These are phyloP conservation scores for Aspergillus luchuensis DNA, from an alignment of 2,329 filamentous ascomycete genomes.

Conservation along the genomic window DNA sequence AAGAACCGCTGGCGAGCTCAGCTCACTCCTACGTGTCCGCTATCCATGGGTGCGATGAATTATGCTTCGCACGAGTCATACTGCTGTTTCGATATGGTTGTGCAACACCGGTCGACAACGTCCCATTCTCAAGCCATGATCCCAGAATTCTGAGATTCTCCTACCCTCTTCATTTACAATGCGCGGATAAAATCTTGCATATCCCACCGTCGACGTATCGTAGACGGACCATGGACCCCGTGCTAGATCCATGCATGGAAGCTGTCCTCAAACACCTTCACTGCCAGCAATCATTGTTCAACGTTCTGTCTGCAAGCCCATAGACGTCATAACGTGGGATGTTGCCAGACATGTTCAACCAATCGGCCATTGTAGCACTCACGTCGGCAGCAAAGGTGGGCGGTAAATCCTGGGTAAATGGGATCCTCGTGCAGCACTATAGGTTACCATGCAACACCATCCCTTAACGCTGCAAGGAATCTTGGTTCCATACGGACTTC, in stretches of 20 bases:
- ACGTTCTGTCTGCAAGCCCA: not conserved
- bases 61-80: too few species aligned
- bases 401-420: constrained; percentile 11
- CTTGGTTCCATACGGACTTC: not conserved
- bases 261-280: not conserved
- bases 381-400: constrained; percentile 6
- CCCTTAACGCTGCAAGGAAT: not conserved
- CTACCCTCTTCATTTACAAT: not conserved
- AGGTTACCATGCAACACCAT: not conserved
- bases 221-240: not conserved
- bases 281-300: not conserved
- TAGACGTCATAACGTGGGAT: constrained; percentile 21
- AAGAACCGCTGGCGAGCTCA: too few species aligned
- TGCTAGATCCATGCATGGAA: not conserved
- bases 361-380: constrained; percentile 4
- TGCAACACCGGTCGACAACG: too few species aligned
- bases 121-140: not conserved
- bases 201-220: not conserved
- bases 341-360: not conserved
- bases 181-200: not conserved
- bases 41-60: not conserved
- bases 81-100: too few species aligned
- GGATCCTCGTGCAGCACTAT: constrained; percentile 8
- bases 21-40: not conserved
- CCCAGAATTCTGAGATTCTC: not conserved